Base-by-base conservation (phyloP, 495 filamentous ascomycete species). In the Penicillium flavigenum region DNA sequence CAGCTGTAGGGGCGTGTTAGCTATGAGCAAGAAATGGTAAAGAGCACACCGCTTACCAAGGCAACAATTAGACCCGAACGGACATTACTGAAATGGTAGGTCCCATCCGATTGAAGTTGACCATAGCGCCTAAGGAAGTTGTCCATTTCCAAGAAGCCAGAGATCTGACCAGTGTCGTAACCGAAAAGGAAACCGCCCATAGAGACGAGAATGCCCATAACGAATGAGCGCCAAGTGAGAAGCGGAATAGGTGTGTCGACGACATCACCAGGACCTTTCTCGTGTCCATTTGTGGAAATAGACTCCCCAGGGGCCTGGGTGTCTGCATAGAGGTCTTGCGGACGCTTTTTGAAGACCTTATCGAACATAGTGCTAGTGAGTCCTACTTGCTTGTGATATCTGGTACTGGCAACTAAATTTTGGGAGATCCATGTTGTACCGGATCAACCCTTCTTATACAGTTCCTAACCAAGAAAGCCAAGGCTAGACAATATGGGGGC, bases 141-240 rank as follows among this genome's bases (percentile, higher is more conserved):
- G 0, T 62, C 24, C 78, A 87, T 87, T 29, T 80, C 74, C 29
- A 88, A 69, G 60, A 88, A 85, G 16, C 77, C 77, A 4, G 72
- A 75, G 42, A 79, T 79, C 47, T 79, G 76, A 53, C 76, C 76
- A 36, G 68, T 65, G 58, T 74, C 72, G 32, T 74, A 74, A 17
- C 72, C 72, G 34, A 74, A 74, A 12, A 89, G 79, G 56, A 89
- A 83, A 16, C 86, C 86, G 43, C 86, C 86, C 74, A 89, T 84
- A 3, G 86, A 80, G n/a, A 80, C 75, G 17, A 80, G 69, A 10
- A 80, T 34, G n/a, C 76, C 76, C 75, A 81, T 81, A 2, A 72
- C 47, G 14, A 74, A 57, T 24, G 76, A 72, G 19, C 72, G 70
- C 51, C 66, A 61, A 1, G 76, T 80, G 6, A 81, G 39, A 2